Evolutionary conservation across 139 green algal genomes (phyloP), one percentile per base, ranked within the genome.

Genomic region (Pleodorina starrii): DNA sequence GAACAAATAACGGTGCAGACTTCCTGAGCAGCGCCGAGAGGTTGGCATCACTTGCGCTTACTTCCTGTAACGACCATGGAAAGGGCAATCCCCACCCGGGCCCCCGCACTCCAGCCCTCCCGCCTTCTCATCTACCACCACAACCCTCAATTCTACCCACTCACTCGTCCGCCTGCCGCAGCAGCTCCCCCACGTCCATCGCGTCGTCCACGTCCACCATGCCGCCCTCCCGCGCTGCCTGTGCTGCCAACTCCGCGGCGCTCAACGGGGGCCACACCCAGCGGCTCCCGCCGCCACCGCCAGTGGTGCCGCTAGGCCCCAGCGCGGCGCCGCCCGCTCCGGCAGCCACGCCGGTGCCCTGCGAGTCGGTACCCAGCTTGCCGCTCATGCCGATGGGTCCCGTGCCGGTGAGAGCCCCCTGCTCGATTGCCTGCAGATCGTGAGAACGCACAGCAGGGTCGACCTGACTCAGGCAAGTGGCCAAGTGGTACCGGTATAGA

Each of bases 181-280:
- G 38, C n/a, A 86, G 80, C 29, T 27, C 59, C n/a, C n/a, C 27
- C 29, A 86, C 80, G 59, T 86, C 80, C 54, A 86, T 23, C 80
- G 5, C 0, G 32, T 77, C 80, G 19, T 86, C 59, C 59, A 77
- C 29, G 5, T 42, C 80, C 42, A 76, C 80, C 80, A 77, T 46
- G 60, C 59, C 57, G 16, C 29, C 19, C 0, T 74, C 54, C 29
- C 54, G 54, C 36, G 36, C 54, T 11, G 54, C 78, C 38, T 57
- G 54, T 19, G 78, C 78, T 21, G 54, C 54, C 38, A 59, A 21
- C 78, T 85, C 78, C 35, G 42, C 35, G 1, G 38, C 54, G 12
- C 48, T 74, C 35, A 74, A 23, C 9, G 78, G 54, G 11, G 78
- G 54, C 78, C 78, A 85, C 78, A 85, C 78, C 77, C 77, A 84